These are phyloP conservation scores for Boechera stricta DNA, from an alignment of 345 rosid genomes.

Conservation along the genomic window DNA sequence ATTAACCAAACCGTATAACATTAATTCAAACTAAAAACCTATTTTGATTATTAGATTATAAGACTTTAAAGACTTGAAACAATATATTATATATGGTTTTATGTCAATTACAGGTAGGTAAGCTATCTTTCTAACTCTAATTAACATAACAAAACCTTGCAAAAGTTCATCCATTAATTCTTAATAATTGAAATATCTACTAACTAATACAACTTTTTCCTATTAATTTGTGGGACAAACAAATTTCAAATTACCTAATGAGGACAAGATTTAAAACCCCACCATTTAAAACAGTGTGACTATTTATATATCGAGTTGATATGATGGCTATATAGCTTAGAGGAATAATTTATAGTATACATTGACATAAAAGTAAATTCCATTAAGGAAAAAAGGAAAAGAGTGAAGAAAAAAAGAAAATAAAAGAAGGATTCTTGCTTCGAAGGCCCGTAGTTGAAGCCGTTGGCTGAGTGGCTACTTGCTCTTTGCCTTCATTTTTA, in stretches of 20 bases:
- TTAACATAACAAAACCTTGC: slow-evolving; percentile 26
- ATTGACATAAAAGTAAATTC: slow-evolving; percentile 39
- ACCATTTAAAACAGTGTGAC: slow-evolving; percentile 31
- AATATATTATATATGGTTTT: slow-evolving; percentile 19
- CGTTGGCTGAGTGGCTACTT: slow-evolving; percentile 31
- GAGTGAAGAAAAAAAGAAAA: slow-evolving; percentile 23
- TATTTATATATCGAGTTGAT: slow-evolving; percentile 18
- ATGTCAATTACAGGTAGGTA: slow-evolving; percentile 37
- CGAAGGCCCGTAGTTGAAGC: slow-evolving; percentile 45
- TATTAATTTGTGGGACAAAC: slow-evolving; percentile 27
- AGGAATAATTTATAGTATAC: background rate
- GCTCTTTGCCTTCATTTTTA: slow-evolving; percentile 40
- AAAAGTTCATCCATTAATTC: slow-evolving; percentile 6
- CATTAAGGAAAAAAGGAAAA: slow-evolving; percentile 35
- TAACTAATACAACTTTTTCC: background rate
- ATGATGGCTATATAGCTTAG: slow-evolving; percentile 27
- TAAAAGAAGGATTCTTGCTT: slow-evolving; percentile 50
- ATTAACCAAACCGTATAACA: background rate
- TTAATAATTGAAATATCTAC: background rate
- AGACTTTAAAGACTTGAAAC: background rate
- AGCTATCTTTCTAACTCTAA: slow-evolving; percentile 25
- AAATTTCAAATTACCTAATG: slow-evolving; percentile 11
- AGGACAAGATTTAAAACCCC: slow-evolving; percentile 39
- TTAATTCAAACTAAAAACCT: background rate
- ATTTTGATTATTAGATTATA: background rate